Percentiles rank a stretch among this genome's conserved stretches.
Evolutionary conservation across 2,329 filamentous ascomycete genomes (phyloP).

Genomic region (Phyllosticta citriasiana): DNA sequence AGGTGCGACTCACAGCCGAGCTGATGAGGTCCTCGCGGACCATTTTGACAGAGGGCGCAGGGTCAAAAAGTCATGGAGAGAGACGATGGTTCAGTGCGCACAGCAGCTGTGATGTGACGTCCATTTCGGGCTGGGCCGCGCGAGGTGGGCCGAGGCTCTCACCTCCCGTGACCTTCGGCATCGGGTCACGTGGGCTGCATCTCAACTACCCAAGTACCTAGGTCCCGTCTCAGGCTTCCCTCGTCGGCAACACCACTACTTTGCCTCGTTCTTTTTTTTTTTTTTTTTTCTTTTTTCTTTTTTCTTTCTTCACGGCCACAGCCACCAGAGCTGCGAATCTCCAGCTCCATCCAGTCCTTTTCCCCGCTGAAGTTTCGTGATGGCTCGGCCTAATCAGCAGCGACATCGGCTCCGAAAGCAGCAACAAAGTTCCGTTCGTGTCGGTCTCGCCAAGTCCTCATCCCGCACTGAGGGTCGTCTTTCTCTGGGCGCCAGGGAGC

Average conservation of each 20-base stretch:
- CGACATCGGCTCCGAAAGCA: not conserved
- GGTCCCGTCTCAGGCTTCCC: not conserved
- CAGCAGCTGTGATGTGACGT: not conserved
- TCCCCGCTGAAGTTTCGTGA: not conserved
- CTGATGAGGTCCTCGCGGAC: slow-evolving; percentile 88
- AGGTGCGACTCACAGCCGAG: slow-evolving; percentile 49
- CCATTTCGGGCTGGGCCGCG: not conserved
- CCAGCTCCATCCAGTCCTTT: not conserved
- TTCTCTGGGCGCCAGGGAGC: not conserved
- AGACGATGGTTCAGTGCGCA: not conserved
- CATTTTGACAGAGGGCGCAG: slow-evolving; percentile 45
- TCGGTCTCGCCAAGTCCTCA: not conserved
- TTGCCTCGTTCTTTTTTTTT: too few relatives aligned
- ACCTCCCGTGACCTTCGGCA: not conserved
- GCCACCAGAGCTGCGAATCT: not conserved
- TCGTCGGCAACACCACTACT: not conserved
- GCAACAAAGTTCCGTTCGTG: not conserved
- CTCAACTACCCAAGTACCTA: too few relatives aligned
- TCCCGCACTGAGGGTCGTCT: not conserved
- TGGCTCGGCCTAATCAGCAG: not conserved
- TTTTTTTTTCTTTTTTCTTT: too few relatives aligned
- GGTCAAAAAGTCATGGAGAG: slow-evolving; percentile 5
- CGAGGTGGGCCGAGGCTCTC: slow-evolving; percentile 2
- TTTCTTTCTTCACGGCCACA: not conserved
- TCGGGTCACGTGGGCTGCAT: not conserved